Percentiles rank a stretch among this genome's conserved stretches.
Conservation (phyloP, 306 rosid genomes). For the Trichosanthes cucumerina region DNA sequence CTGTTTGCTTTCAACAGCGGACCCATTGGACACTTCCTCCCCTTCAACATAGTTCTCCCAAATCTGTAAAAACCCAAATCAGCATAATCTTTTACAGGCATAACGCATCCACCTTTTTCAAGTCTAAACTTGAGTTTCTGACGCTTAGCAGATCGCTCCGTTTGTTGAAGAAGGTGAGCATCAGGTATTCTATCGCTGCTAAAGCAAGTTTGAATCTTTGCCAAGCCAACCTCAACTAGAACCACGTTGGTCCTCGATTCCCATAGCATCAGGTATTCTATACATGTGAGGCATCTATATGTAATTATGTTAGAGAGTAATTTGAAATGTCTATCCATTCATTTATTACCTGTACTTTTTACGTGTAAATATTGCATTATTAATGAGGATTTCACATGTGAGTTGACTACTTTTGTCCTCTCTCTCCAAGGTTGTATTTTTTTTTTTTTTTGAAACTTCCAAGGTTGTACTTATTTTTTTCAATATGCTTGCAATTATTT, state of each 20-base stretch:
- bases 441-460: no score
- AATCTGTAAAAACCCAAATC: conserved; percentile 40
- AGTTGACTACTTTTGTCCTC: no score
- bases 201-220: conserved; percentile 76
- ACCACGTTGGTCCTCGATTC: conserved; percentile 58
- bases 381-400: no score
- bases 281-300: no score
- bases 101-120: neutral
- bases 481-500: no score
- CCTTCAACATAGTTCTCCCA: conserved; percentile 98
- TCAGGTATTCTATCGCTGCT: conserved; percentile 86
- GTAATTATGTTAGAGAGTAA: no score
- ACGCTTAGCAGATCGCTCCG: conserved; percentile 73
- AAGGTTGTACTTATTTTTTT: no score
- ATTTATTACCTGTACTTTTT: no score
- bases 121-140: conserved; percentile 76
- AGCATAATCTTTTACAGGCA: conserved; percentile 20
- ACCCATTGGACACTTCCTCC: conserved; percentile 69
- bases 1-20: conserved; percentile 63
- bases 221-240: conserved; percentile 91
- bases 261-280: no score
- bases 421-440: no score
- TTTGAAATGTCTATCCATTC: no score
- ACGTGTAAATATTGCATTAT: no score
- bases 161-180: conserved; percentile 67